Percentiles rank a stretch among this genome's conserved stretches.
Conservation (phyloP, 495 filamentous ascomycete species). For the Aspergillus mulundensis region DNA sequence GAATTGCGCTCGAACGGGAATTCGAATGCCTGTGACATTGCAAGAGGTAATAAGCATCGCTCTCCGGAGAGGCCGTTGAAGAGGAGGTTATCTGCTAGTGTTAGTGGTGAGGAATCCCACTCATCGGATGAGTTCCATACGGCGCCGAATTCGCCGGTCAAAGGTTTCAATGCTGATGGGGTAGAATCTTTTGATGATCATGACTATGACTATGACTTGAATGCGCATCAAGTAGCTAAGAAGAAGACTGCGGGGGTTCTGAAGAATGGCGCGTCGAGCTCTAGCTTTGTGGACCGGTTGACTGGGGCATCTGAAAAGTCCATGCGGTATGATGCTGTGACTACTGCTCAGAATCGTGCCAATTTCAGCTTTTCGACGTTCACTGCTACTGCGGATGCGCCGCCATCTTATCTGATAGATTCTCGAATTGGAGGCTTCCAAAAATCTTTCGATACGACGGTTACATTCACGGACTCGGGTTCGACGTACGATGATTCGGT, state of each 20-base stretch:
- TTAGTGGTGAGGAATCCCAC: conserved; percentile 12
- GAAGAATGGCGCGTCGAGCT: conserved; percentile 1
- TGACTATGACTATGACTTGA: too few species aligned
- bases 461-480: conserved; percentile 17
- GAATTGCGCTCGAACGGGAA: too few species aligned
- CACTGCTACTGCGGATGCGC: not conserved
- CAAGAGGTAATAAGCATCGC: not conserved
- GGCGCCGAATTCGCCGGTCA: conserved; percentile 37
- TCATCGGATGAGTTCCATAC: conserved; percentile 32
- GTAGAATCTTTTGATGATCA: not conserved
- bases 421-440: conserved; percentile 11
- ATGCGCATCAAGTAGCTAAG: conserved; percentile 4
- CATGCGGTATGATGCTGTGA: conserved; percentile 16
- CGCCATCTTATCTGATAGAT: conserved; percentile 19
- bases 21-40: too few species aligned
- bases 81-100: conserved; percentile 20
- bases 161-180: conserved; percentile 3
- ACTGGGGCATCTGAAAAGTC: conserved; percentile 17
- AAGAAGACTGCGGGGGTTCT: not conserved
- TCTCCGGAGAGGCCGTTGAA: conserved; percentile 15
- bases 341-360: conserved; percentile 1
- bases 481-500: conserved; percentile 34
- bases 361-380: conserved; percentile 29
- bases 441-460: conserved; percentile 29
- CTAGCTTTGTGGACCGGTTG: conserved; percentile 22